phyloP scores from a whole-genome alignment of 495 filamentous ascomycete genomes.

The Penicillium bialowiezense region DNA sequence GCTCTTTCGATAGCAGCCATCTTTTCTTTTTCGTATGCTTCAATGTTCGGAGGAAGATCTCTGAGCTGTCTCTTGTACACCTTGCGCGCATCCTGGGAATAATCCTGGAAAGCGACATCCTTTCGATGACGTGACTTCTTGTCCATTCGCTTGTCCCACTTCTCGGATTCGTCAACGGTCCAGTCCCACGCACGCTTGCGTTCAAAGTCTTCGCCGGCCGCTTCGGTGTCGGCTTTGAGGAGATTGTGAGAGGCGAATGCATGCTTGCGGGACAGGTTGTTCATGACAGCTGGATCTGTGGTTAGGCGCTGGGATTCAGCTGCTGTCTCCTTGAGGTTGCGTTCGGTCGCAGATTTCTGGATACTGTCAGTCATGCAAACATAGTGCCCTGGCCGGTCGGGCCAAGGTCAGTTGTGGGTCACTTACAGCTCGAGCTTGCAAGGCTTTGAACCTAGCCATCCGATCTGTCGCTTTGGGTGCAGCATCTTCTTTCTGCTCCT shows the following conservation, averaged over 20 bases:
- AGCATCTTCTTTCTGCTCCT: slow-evolving; percentile 25
- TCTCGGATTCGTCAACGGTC: slow-evolving; percentile 90
- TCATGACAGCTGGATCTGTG: slow-evolving; percentile 69
- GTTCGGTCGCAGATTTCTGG: slow-evolving; percentile 68
- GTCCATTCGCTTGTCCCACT: slow-evolving; percentile 84
- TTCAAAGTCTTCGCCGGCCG: slow-evolving; percentile 87
- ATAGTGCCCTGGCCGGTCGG: not conserved
- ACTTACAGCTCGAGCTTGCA: slow-evolving; percentile 72
- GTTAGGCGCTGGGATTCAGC: slow-evolving; percentile 78
- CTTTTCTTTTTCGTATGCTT: slow-evolving; percentile 82
- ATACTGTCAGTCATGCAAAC: slow-evolving; percentile 14
- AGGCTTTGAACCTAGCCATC: slow-evolving; percentile 67
- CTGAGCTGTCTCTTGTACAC: slow-evolving; percentile 89
- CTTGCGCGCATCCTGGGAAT: slow-evolving; percentile 79
- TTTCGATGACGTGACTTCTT: slow-evolving; percentile 84
- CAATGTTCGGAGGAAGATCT: slow-evolving; percentile 66
- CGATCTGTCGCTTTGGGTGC: slow-evolving; percentile 33
- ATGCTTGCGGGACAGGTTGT: slow-evolving; percentile 71
- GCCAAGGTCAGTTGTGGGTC: not conserved
- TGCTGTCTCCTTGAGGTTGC: slow-evolving; percentile 79
- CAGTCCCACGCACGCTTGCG: slow-evolving; percentile 98
- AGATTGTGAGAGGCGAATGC: slow-evolving; percentile 90
- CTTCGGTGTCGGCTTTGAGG: slow-evolving; percentile 84
- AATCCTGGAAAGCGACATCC: slow-evolving; percentile 88
- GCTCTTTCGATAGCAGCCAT: slow-evolving; percentile 78